These are phyloP conservation scores for Schwanniomyces pseudopolymorphus DNA, from an alignment of 805 yeast genomes.

Conservation along the genomic window DNA sequence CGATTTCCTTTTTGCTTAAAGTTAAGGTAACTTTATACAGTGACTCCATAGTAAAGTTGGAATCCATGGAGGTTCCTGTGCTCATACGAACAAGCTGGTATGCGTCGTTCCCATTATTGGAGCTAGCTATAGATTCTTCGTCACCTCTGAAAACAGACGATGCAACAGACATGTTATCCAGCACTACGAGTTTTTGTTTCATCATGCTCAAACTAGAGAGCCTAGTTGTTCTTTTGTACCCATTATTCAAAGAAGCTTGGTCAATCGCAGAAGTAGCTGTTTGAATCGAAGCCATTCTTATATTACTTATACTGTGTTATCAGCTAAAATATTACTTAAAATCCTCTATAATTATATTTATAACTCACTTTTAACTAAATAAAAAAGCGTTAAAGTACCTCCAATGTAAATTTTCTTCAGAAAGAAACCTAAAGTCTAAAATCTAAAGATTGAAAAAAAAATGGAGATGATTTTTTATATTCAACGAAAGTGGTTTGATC, in stretches of 20 bases:
- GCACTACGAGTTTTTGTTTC: slow-evolving; percentile 5
- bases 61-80: slow-evolving; percentile 20
- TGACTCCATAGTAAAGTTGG: slow-evolving; percentile 14
- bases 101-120: slow-evolving; percentile 8
- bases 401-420: neutral
- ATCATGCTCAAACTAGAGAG: slow-evolving; percentile 14
- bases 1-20: slow-evolving; percentile 39
- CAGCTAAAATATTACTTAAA: neutral
- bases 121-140: neutral
- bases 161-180: neutral
- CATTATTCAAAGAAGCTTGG: slow-evolving; percentile 5
- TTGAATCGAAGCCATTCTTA: slow-evolving; percentile 2
- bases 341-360: neutral
- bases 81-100: slow-evolving; percentile 26
- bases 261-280: slow-evolving; percentile 1
- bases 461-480: neutral
- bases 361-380: neutral
- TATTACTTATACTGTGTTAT: neutral
- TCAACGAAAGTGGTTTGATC: neutral
- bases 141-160: neutral
- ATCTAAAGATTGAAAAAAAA: neutral
- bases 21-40: slow-evolving; percentile 20
- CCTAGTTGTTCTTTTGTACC: slow-evolving; percentile 10
- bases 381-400: neutral
- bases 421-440: neutral